Evolutionary conservation across 1,284 basidiomycete species (phyloP), one percentile per base, ranked within the genome.

Genomic region (Golubevia sp.): DNA sequence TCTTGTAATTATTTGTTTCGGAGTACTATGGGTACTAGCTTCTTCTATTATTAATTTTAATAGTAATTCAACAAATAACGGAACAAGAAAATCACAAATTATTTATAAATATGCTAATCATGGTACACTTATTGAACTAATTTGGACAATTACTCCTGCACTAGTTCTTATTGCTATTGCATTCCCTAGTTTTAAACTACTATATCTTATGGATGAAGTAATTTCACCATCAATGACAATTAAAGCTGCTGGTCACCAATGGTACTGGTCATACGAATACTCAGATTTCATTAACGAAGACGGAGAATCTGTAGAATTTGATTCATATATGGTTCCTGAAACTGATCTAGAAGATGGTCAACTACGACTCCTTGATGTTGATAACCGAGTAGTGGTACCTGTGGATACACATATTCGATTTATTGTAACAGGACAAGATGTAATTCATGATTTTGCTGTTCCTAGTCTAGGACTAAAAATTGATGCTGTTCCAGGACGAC

Each of bases 381-480:
- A 84, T 73, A 82, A 84, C 73, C 80, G 80, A 67, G 71, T 84
- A 50, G 78, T 84, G 52, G 74, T 84, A 63, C 84, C 83, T 56
- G 76, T 83, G 54, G 77, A 84, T 69, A 80, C 79, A 65, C 79
- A 82, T 73, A 76, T 82, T 54, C 75, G 79, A 70, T 82, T 84
- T 73, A 78, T 85, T 51, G 82, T 84, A 52, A 82, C 82, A 73
- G 75, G 75, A 55, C 67, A 65, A 59, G 76, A 84, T 63, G 82
- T 85, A 49, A 84, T 84, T 66, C 84, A 85, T 70, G 83, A 85
- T 69, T 84, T 79, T 65, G 83, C 82, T 61, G 79, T 84, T 18
- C 83, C 82, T 52, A 62, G 75, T 61, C 68, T 84, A 74, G 83
- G 83, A 67, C 62, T 84, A 58, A 84, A 84, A 79, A 80, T 84